phyloP scores from a whole-genome alignment of 495 filamentous ascomycete species.

The Lentithecium fluviatile region DNA sequence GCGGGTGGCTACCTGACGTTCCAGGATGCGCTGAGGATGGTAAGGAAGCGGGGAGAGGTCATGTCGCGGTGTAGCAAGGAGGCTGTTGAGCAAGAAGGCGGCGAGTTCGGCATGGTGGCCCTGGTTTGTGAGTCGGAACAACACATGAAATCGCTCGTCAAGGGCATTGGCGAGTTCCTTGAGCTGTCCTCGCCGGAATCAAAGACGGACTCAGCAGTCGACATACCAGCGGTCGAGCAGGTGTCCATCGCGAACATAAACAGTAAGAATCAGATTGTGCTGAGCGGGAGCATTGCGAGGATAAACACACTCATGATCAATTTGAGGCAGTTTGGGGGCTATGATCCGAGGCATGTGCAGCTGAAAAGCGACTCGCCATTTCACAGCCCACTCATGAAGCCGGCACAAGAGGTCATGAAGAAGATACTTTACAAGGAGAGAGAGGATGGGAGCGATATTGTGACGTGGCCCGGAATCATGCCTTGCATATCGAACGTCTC shows the following conservation, averaged over 20 bases:
- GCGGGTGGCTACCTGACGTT: slow-evolving; percentile 75
- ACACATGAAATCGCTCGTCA: slow-evolving; percentile 65
- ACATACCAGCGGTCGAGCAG: slow-evolving; percentile 73
- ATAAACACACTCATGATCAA: slow-evolving; percentile 87
- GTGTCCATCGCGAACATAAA: slow-evolving; percentile 95
- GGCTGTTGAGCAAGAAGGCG: slow-evolving; percentile 60
- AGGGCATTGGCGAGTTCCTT: slow-evolving; percentile 76
- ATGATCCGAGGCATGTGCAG: slow-evolving; percentile 84
- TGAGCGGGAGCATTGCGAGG: slow-evolving; percentile 80
- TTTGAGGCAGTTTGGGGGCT: slow-evolving; percentile 85
- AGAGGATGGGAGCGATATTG: slow-evolving; percentile 49
- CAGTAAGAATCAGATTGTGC: slow-evolving; percentile 90
- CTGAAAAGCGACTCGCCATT: slow-evolving; percentile 91
- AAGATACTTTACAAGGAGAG: slow-evolving; percentile 54
- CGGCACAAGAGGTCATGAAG: slow-evolving; percentile 71
- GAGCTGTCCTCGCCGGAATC: slow-evolving; percentile 61
- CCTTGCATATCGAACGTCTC: slow-evolving; percentile 85
- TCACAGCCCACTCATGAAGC: slow-evolving; percentile 89
- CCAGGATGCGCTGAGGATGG: slow-evolving; percentile 71
- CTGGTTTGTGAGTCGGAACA: slow-evolving; percentile 74
- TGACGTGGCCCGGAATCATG: slow-evolving; percentile 71
- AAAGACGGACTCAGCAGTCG: slow-evolving; percentile 64
- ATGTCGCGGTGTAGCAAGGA: slow-evolving; percentile 75
- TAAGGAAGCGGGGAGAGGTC: slow-evolving; percentile 74
- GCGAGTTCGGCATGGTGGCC: slow-evolving; percentile 88